Percentiles rank a stretch among this genome's conserved stretches.
phyloP scores from a whole-genome alignment of 352 stramenopile species.

The Aphanomyces stellatus region DNA sequence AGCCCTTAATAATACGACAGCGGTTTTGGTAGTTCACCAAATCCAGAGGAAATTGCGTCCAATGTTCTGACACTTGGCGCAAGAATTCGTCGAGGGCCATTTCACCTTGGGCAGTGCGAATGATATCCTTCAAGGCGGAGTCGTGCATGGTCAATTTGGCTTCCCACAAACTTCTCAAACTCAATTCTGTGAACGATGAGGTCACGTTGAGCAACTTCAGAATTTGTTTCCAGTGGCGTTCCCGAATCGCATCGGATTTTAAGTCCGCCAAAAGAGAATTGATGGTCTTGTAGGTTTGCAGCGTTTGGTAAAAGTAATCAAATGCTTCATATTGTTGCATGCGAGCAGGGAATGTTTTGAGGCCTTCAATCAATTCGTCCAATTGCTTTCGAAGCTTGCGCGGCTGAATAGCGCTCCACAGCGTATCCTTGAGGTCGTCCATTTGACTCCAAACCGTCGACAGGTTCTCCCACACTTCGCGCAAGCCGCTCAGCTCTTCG shows the following conservation, averaged over 20 bases:
- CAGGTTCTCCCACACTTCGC: conserved; percentile 97
- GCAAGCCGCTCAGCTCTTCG: conserved; percentile 92
- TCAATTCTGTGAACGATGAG: conserved; percentile 92
- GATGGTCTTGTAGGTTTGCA: conserved; percentile 91
- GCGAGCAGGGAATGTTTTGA: conserved; percentile 92
- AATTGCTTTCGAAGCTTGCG: conserved; percentile 95
- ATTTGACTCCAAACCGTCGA: conserved; percentile 82
- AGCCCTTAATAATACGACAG: conserved; percentile 97
- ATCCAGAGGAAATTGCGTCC: conserved; percentile 85
- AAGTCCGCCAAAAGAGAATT: conserved; percentile 95
- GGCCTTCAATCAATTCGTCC: conserved; percentile 94
- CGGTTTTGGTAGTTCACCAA: conserved; percentile 90
- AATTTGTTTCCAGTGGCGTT: conserved; percentile 98
- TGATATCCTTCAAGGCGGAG: conserved; percentile 95
- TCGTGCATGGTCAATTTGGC: conserved; percentile 87
- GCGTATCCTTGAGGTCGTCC: conserved; percentile 89
- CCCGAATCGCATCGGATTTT: conserved; percentile 97
- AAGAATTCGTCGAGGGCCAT: conserved; percentile 99
- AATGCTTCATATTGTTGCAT: conserved; percentile 98
- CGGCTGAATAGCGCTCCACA: conserved; percentile 91
- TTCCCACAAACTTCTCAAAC: conserved; percentile 96
- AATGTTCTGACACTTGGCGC: conserved; percentile 88
- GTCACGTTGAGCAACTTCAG: conserved; percentile 91
- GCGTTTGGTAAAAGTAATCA: conserved; percentile 87
- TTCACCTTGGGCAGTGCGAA: conserved; percentile 97